A percentile compares a stretch with the other conserved stretches of the same genome.
Conservation (phyloP, 768 basidiomycete species). For the Austroboletus eburneus region DNA sequence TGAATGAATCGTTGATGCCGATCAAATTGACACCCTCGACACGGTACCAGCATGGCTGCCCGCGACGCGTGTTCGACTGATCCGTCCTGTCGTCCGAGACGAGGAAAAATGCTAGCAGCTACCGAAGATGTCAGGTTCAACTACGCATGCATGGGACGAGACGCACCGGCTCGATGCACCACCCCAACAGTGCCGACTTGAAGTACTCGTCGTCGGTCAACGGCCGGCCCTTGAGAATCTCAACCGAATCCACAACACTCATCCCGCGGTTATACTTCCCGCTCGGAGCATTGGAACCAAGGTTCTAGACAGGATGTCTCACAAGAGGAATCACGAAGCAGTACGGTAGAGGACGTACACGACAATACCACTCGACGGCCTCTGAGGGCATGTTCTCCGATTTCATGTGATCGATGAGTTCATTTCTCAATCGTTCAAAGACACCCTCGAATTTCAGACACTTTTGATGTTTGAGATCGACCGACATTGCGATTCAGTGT, state of each 20-base stretch:
- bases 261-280: not conserved
- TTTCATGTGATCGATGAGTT: constrained; percentile 65
- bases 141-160: too few species aligned
- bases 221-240: not conserved
- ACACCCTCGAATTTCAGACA: constrained; percentile 68
- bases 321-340: not conserved
- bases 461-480: constrained; percentile 37
- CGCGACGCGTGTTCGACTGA: too few species aligned
- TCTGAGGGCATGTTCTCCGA: not conserved
- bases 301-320: not conserved
- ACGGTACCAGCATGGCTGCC: too few species aligned
- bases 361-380: not conserved
- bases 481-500: constrained; percentile 5
- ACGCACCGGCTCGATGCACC: not conserved
- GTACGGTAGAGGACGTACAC: not conserved
- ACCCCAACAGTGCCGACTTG: not conserved
- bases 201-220: not conserved
- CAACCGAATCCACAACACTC: not conserved
- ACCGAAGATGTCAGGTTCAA: too few species aligned
- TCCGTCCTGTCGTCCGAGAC: too few species aligned
- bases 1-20: too few species aligned
- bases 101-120: too few species aligned
- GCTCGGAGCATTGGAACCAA: not conserved
- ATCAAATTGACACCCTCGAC: too few species aligned
- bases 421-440: constrained; percentile 68